Base-by-base conservation (phyloP, 2,329 filamentous ascomycete species). In the Leptographium lundbergii region DNA sequence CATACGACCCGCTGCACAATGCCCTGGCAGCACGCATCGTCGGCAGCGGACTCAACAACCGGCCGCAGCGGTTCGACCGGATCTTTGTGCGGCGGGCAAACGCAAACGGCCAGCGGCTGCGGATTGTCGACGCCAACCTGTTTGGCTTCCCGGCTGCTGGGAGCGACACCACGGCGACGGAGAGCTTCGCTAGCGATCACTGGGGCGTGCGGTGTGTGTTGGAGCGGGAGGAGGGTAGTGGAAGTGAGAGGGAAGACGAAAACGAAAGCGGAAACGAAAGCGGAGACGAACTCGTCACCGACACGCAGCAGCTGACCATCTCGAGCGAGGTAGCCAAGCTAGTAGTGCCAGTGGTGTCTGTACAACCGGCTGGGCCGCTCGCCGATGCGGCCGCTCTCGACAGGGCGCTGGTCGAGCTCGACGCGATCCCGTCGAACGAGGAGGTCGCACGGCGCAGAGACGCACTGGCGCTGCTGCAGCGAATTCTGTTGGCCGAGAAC, bases 31-130 rank as follows among this genome's bases (percentile, higher is more conserved):
- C 77, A 1, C 71, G 74, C 13, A 76, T 76, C 4, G 75, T 78
- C 1, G 73, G 73, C 3, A 71, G 67, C 53, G 75, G 75, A 1
- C 69, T 73, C 54, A 75, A 80, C 54, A 77, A 77, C 63, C 74
- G 81, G 24, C 83, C 85, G 2, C 84, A 87, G 65, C 72, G 85
- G 54, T 87, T 87, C 61, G 84, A 87, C 65, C 75, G 84, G 39
- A 82, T 88, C 52, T 69, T 86, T 3, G 68, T 83, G 39, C 78
- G 75, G 6, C 34, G n/a, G 13, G 52, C 27, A 11, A 42, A 22
- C n/a, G 42, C 48, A 10, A 17, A 54, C 32, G 70, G 71, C 7
- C 73, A 68, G 4, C 48, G 66, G 2, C 67, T 80, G 6, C 65
- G 68, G 19, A 68, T 80, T 6, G 66, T 65, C 3, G 67, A 70